A percentile compares a stretch with the other conserved stretches of the same genome.
Conservation (phyloP, 1,284 basidiomycete species). For the Trametes sp. region DNA sequence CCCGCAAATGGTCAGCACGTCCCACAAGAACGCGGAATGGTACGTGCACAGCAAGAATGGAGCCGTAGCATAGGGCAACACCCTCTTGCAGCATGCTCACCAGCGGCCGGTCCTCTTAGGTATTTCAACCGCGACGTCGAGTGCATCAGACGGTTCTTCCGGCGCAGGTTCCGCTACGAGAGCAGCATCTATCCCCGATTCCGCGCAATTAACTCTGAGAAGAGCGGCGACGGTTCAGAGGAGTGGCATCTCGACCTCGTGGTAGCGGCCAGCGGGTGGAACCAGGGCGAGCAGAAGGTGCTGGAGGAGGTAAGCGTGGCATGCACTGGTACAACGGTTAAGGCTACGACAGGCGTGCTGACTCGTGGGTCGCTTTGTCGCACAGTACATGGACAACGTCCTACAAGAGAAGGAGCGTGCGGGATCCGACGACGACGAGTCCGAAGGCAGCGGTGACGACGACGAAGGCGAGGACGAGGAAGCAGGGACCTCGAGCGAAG, state of each 20-base stretch:
- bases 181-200: conserved; percentile 90
- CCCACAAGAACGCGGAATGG: conserved; percentile 98
- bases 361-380: background rate
- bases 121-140: conserved; percentile 99
- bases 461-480: conserved; percentile 40
- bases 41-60: conserved; percentile 48
- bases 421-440: conserved; percentile 39
- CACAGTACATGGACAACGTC: conserved; percentile 73
- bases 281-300: conserved; percentile 79
- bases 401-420: conserved; percentile 47
- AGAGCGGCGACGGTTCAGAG: conserved; percentile 47
- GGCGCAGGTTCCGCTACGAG: conserved; percentile 91
- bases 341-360: conserved; percentile 6
- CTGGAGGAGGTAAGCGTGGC: conserved; percentile 75
- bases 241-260: conserved; percentile 85
- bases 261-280: conserved; percentile 93
- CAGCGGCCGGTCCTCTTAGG: conserved; percentile 53
- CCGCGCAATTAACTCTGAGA: conserved; percentile 58
- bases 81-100: conserved; percentile 13
- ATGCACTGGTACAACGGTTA: conserved; percentile 4
- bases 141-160: conserved; percentile 95
- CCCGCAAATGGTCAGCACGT: conserved; percentile 98
- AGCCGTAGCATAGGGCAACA: background rate
- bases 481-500: conserved; percentile 37
- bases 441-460: conserved; percentile 45